These are phyloP conservation scores for Saccharomycopsis vini DNA, from an alignment of 805 yeast species.

Conservation along the genomic window DNA sequence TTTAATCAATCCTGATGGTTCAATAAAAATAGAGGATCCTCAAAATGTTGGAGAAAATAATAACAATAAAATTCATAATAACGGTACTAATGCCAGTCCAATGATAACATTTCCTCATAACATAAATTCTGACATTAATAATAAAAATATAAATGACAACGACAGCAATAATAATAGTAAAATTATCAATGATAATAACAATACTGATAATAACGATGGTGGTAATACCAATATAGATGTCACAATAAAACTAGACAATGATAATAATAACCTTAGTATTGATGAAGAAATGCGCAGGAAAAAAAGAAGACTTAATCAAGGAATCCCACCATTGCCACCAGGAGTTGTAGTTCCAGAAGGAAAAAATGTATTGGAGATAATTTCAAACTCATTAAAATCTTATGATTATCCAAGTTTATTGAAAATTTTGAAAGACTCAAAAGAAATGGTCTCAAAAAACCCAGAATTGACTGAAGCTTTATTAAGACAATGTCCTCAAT, in stretches of 20 bases:
- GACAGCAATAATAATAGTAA: too few species aligned
- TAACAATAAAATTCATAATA: neutral
- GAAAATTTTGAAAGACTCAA: slow-evolving; percentile 47
- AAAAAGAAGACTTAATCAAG: slow-evolving; percentile 17
- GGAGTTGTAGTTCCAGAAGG: slow-evolving; percentile 36
- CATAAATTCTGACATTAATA: neutral
- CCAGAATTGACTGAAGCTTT: slow-evolving; percentile 53
- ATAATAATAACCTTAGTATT: neutral
- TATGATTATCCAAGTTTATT: slow-evolving; percentile 40
- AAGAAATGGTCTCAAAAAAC: slow-evolving; percentile 45
- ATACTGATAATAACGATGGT: slow-evolving; percentile 12
- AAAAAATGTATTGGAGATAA: slow-evolving; percentile 30
- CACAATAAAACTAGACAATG: slow-evolving; percentile 9
- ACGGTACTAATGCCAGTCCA: slow-evolving; percentile 28
- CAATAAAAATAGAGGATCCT: slow-evolving; percentile 23
- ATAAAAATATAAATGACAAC: too few species aligned
- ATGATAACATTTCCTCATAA: slow-evolving; percentile 22
- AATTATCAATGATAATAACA: neutral
- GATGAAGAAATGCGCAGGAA: neutral
- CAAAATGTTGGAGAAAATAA: slow-evolving; percentile 15
- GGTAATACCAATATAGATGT: neutral
- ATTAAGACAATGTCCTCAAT: slow-evolving; percentile 66
- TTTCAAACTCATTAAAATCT: slow-evolving; percentile 37
- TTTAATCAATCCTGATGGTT: slow-evolving; percentile 31
- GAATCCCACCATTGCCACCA: slow-evolving; percentile 44